Conservation (phyloP, 78 protist genomes). For the Kipferlia bialata region DNA sequence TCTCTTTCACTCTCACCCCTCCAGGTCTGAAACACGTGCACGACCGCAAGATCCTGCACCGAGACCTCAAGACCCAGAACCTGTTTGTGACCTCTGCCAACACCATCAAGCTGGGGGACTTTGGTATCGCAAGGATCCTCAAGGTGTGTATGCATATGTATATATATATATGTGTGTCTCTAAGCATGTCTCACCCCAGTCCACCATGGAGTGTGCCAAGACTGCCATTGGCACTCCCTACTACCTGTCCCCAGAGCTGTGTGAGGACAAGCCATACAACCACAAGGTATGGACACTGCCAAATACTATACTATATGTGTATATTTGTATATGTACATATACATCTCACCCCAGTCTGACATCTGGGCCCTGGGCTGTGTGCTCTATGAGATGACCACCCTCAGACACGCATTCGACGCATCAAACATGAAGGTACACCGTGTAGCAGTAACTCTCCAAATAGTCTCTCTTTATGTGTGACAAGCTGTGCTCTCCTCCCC, state of each 20-base stretch:
- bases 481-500: too few species aligned
- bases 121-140: slow-evolving; percentile 35
- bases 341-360: too few species aligned
- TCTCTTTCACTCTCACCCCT: too few species aligned
- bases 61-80: slow-evolving; percentile 28
- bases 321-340: not conserved
- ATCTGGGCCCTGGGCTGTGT: slow-evolving; percentile 29
- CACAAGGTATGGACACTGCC: slow-evolving; percentile 51
- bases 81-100: not conserved
- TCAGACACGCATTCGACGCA: slow-evolving; percentile 33
- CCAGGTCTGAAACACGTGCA: slow-evolving; percentile 15
- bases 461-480: too few species aligned
- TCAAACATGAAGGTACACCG: slow-evolving; percentile 12
- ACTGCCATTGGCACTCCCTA: slow-evolving; percentile 52
- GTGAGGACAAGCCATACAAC: slow-evolving; percentile 56
- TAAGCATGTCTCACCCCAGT: too few species aligned
- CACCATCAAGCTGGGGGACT: slow-evolving; percentile 28
- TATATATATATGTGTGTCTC: too few species aligned
- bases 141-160: not conserved
- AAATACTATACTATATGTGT: slow-evolving; percentile 10
- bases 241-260: slow-evolving; percentile 60
- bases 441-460: too few species aligned
- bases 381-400: slow-evolving; percentile 27
- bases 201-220: slow-evolving; percentile 32
- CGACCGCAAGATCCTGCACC: slow-evolving; percentile 16